phyloP scores from a whole-genome alignment of 2,329 filamentous ascomycete species.

The Drechmeria coniospora region DNA sequence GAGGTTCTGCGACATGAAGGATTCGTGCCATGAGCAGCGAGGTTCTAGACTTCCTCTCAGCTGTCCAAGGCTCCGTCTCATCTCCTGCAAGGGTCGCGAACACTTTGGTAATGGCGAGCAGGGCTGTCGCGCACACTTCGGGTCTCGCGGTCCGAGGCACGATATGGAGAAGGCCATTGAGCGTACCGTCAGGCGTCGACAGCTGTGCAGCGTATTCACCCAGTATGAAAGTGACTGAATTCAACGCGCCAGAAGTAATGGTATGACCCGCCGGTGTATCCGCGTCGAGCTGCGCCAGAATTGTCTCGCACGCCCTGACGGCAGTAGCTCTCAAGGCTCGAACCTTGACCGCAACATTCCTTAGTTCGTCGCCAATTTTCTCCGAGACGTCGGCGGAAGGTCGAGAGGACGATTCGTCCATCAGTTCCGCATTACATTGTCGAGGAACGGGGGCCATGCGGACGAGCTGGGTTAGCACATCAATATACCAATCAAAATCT shows the following conservation, averaged over 20 bases:
- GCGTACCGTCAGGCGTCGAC: conserved; percentile 50
- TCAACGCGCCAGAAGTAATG: conserved; percentile 50
- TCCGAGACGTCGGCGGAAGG: conserved; percentile 38
- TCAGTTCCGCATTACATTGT: conserved; percentile 20
- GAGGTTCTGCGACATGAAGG: conserved; percentile 63
- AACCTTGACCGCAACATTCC: conserved; percentile 85
- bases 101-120: conserved; percentile 78
- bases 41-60: conserved; percentile 56
- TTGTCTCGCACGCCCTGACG: conserved; percentile 67
- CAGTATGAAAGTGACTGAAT: conserved; percentile 67
- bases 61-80: conserved; percentile 51
- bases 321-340: conserved; percentile 65
- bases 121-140: conserved; percentile 57
- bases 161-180: conserved; percentile 60
- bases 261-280: conserved; percentile 39
- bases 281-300: conserved; percentile 43
- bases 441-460: conserved; percentile 46
- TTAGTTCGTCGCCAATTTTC: conserved; percentile 68
- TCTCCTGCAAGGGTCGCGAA: conserved; percentile 58
- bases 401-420: conserved; percentile 12
- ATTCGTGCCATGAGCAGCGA: conserved; percentile 69
- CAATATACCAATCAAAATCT: conserved; percentile 97
- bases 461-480: conserved; percentile 73
- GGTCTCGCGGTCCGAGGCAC: conserved; percentile 41
- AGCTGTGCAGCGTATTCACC: conserved; percentile 76